A percentile compares a stretch with the other conserved stretches of the same genome.
Conservation (phyloP, 345 rosid genomes). For the Eucalyptus sideroxylon region DNA sequence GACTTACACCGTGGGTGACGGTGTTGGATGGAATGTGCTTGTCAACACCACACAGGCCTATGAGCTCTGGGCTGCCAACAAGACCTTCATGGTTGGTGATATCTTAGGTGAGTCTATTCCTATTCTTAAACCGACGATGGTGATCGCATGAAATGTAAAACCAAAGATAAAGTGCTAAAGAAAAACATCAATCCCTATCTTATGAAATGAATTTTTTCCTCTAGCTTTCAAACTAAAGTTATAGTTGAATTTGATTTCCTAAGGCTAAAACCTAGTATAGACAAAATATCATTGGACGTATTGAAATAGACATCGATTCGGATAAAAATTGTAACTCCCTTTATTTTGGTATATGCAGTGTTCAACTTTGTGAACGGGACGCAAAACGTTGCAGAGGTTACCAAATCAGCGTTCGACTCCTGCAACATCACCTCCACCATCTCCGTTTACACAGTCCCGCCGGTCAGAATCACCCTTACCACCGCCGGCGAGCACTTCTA, state of each 20-base stretch:
- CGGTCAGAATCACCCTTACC: conserved; percentile 23
- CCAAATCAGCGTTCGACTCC: conserved; percentile 15
- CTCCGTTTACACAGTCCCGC: conserved; percentile 1
- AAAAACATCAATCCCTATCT: background rate
- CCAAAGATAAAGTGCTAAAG: background rate
- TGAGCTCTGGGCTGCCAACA: background rate
- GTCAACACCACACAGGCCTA: background rate
- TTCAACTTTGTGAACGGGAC: conserved; percentile 26
- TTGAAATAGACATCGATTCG: background rate
- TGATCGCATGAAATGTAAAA: background rate
- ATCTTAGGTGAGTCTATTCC: background rate
- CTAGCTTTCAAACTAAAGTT: background rate
- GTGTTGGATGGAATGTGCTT: background rate
- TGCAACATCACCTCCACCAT: conserved; percentile 20
- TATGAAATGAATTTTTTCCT: background rate
- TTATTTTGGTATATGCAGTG: conserved; percentile 5
- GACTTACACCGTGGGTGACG: background rate
- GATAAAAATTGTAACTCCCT: background rate
- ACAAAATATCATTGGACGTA: background rate
- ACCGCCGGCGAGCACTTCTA: conserved; percentile 33
- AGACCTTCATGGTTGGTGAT: conserved; percentile 5
- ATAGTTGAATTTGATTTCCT: background rate
- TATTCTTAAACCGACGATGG: background rate
- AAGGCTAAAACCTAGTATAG: background rate
- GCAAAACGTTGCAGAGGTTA: conserved; percentile 42